Evolutionary conservation across 208 protist genomes (phyloP).

Genomic region (Crithidia acanthocephali): DNA sequence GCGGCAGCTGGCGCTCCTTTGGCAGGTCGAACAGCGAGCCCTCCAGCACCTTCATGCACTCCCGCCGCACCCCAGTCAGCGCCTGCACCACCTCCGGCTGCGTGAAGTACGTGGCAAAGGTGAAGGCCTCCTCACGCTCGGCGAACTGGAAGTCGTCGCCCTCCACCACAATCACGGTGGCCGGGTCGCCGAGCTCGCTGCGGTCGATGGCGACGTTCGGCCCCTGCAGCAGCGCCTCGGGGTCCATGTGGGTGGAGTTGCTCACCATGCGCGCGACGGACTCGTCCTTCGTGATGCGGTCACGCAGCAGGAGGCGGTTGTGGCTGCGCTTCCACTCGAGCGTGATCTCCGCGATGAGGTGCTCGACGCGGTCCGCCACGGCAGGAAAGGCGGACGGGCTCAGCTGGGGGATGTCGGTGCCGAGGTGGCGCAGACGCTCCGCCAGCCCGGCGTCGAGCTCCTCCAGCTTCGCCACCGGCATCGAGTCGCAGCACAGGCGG

Average conservation of each 20-base stretch:
- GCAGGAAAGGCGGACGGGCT: constrained; percentile 73
- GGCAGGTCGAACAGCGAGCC: constrained; percentile 90
- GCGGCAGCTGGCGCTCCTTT: constrained; percentile 89
- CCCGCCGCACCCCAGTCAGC: constrained; percentile 84
- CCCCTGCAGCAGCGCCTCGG: constrained; percentile 82
- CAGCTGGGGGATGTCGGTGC: constrained; percentile 88
- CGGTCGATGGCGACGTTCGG: constrained; percentile 80
- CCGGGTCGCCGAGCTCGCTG: constrained; percentile 59
- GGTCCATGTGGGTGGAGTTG: constrained; percentile 79
- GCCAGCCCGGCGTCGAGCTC: constrained; percentile 65
- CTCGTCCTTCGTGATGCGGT: constrained; percentile 80
- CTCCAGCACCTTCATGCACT: constrained; percentile 92
- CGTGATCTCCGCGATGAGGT: constrained; percentile 84
- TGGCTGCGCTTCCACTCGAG: constrained; percentile 91
- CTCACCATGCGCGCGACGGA: constrained; percentile 82
- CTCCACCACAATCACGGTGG: constrained; percentile 68
- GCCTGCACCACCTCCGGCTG: constrained; percentile 93
- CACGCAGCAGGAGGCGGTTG: constrained; percentile 92
- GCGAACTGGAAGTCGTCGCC: constrained; percentile 71
- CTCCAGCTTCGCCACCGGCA: constrained; percentile 83
- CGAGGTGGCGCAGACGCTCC: constrained; percentile 71
- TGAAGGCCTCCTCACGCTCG: constrained; percentile 83
- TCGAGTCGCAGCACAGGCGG: constrained; percentile 92
- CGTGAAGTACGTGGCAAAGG: constrained; percentile 94
- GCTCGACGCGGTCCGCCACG: constrained; percentile 69